Conservation (phyloP, 2,329 filamentous ascomycete genomes). For the Penicillium verrucosum region DNA sequence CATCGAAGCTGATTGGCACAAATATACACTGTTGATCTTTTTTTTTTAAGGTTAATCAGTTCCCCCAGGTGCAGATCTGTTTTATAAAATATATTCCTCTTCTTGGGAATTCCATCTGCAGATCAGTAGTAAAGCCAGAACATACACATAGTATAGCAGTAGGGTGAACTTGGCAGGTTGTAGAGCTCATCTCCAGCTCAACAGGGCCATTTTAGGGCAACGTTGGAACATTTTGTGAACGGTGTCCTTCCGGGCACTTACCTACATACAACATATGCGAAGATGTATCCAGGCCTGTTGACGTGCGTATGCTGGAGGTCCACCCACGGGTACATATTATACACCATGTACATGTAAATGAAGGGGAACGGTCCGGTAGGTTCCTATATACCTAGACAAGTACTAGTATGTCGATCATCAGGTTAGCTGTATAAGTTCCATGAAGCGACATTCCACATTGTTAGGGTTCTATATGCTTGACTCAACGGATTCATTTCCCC, state of each 20-base stretch:
- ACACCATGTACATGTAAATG: no score
- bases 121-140: not conserved
- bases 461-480: no score
- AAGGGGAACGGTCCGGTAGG: not conserved
- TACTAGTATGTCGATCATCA: not conserved
- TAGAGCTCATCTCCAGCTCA: not conserved
- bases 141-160: no score
- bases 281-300: no score
- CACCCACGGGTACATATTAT: no score
- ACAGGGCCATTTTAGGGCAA: not conserved
- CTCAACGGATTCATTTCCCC: not conserved
- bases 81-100: no score
- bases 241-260: not conserved
- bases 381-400: no score
- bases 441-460: no score
- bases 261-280: no score
- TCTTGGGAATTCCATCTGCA: not conserved
- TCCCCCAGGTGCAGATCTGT: not conserved
- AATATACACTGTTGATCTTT: not conserved
- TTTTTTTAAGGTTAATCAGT: not conserved
- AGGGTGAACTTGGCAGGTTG: not conserved
- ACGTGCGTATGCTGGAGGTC: no score
- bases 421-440: not conserved
- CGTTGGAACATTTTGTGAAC: fast-evolving
- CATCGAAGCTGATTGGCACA: not conserved